Evolutionary conservation across 1,284 basidiomycete genomes (phyloP).

Genomic region (Trichosporon ovoides): DNA sequence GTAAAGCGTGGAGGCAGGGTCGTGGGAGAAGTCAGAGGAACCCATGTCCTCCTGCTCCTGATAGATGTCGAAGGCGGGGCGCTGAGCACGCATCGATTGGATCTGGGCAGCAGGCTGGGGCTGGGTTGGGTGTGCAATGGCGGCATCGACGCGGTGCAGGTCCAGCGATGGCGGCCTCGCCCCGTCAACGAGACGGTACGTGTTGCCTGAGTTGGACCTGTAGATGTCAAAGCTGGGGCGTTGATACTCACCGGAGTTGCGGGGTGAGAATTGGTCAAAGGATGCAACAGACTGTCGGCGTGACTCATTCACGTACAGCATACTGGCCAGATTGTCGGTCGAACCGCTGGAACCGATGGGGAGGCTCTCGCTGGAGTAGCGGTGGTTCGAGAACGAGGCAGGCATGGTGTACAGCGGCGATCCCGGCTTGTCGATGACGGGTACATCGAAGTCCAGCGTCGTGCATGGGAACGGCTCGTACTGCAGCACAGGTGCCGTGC

Average conservation of each 20-base stretch:
- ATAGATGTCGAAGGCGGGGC: not conserved
- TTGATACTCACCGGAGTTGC: not conserved
- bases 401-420: not conserved
- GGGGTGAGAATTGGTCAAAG: not conserved
- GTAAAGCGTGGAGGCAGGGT: not conserved
- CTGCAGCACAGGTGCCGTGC: not conserved
- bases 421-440: not conserved
- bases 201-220: slow-evolving; percentile 1
- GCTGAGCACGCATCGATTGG: not conserved
- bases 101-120: not conserved
- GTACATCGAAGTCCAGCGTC: not conserved
- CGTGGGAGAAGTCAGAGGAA: not conserved
- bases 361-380: not conserved
- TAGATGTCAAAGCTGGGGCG: slow-evolving; percentile 4
- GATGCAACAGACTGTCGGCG: not conserved
- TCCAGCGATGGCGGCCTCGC: not conserved
- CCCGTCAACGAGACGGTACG: not conserved
- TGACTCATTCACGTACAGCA: not conserved
- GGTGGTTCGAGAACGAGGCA: not conserved
- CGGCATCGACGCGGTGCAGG: not conserved
- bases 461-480: not conserved
- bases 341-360: not conserved
- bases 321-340: not conserved
- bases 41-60: slow-evolving; percentile 1
- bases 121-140: not conserved